Evolutionary conservation across 23 red algal genomes (phyloP), one percentile per base, ranked within the genome.

Genomic region (Gracilaria domingensis): DNA sequence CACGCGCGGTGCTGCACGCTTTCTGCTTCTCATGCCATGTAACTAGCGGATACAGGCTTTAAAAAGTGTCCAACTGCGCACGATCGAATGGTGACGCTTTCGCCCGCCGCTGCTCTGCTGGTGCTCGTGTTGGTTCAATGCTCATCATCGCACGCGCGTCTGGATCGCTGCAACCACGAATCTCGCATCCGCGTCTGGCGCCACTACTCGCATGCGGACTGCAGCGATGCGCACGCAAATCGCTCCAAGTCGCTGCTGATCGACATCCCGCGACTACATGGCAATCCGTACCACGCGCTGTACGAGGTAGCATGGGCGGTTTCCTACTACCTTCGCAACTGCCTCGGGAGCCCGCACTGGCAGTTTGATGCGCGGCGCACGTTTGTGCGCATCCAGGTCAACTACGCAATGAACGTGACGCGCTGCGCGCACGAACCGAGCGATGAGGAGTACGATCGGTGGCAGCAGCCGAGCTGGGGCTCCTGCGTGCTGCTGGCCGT

Each of bases 401-500:
- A 61, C 53, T 61, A 35, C 9, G 53, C 61, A 28, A 82, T 61
- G 53, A 62, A 82, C n/a, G 9, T 82, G 40, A 39, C 49, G 5
- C 33, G 49, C 4, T 82, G 78, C 25, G 30, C n/a, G n/a, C 8
- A 82, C 1, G 51, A 82, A 62, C 53, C 78, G 0, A 69, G 33
- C 14, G 33, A 37, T 14, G 38, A 80, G 18, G 55, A 49, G 40
- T 82, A 82, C 62, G 37, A 35, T 30, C 42, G 78, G 0, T 82
- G 78, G 78, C n/a, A 59, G 37, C 78, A 82, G 50, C 78, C 78
- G 4, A 61, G 37, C 8, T 82, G 78, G 78, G 78, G 78, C 1
- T 40, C 53, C 2, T 82, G 78, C 24, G 62, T 82, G 78, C 14
- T 82, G 51, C 24, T 39, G 5, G 54, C 78, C 28, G 25, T 34